Conservation (phyloP, 257 asterid species). For the Solanum piurae region DNA sequence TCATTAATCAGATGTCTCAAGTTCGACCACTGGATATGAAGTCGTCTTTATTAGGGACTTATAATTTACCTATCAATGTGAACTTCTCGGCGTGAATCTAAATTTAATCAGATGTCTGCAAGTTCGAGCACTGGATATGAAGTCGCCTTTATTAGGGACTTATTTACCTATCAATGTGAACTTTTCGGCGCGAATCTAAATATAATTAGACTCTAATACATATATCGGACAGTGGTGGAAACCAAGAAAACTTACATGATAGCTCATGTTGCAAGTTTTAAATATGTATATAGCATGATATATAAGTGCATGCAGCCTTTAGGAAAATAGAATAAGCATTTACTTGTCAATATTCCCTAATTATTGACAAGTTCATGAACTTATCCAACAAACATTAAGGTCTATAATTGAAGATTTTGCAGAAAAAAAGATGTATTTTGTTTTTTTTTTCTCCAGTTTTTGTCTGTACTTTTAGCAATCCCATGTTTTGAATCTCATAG, state of each 20-base stretch:
- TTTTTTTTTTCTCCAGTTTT: neutral
- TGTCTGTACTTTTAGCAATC: conserved; percentile 3
- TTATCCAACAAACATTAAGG: conserved; percentile 1
- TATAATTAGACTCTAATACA: neutral
- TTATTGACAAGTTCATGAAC: conserved; percentile 38
- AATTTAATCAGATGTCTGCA: neutral
- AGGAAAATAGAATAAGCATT: conserved; percentile 6
- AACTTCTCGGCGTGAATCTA: too few species aligned
- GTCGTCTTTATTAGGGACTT: too few species aligned
- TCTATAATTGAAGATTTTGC: conserved; percentile 32
- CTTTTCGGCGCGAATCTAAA: neutral
- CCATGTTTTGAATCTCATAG: conserved; percentile 7
- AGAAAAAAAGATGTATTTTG: conserved; percentile 18
- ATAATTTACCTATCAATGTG: too few species aligned
- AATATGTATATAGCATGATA: neutral
- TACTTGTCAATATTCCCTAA: conserved; percentile 2
- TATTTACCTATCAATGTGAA: neutral
- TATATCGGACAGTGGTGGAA: rapidly evolving
- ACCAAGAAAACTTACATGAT: neutral
- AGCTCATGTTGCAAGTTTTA: neutral
- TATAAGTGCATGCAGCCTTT: conserved; percentile 13
- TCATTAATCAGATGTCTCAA: neutral
- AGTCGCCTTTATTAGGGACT: neutral
- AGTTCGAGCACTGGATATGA: neutral
- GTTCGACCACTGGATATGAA: neutral